Evolutionary conservation across 1,284 basidiomycete species (phyloP), one percentile per base, ranked within the genome.

Genomic region (Gomphus bonarii): DNA sequence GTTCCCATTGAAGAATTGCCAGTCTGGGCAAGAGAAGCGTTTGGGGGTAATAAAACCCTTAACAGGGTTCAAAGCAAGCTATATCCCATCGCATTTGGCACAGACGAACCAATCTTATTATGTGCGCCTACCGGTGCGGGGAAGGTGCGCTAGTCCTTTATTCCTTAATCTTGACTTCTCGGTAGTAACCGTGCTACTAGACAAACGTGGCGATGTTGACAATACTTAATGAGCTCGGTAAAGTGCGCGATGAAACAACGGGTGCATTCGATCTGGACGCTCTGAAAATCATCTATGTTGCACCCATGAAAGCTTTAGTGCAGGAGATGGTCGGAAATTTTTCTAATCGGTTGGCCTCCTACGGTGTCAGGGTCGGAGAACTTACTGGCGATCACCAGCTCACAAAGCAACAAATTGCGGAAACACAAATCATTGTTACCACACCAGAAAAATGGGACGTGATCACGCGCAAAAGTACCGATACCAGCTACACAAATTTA

Each of bases 371-470:
- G 62, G 90, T 99, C 57, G 92, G 91, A 43, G 95, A 99, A 69
- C 78, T 99, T 55, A 99, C 97, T 0, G 97, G 97, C 46, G 97
- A 99, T 71, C 84, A 90, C 43, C 95, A 98, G 76, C 88, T 99
- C 80, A 99, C 95, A 59, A 99, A 99, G 72, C 86, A 93, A 62
- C 95, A 99, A 70, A 98, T 99, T 60, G 75, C 93, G 3, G 92
- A 97, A 69, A 98, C 97, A 0, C 95, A 99, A 69, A 92, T 99
- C 66, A 98, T 99, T 68, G 95, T 99, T 62, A 98, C 95, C 0
- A 99, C 97, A 0, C 97, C 97, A 0, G 97, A 99, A 73, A 99
- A 99, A 71, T 99, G 94, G 93, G 97, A 99, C 66, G 95, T 98
- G 64, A 97, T 99, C 70, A 98, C 94, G 30, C 88, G 97, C 63